phyloP scores from a whole-genome alignment of 352 stramenopile genomes.

The Globisporangium splendens region DNA sequence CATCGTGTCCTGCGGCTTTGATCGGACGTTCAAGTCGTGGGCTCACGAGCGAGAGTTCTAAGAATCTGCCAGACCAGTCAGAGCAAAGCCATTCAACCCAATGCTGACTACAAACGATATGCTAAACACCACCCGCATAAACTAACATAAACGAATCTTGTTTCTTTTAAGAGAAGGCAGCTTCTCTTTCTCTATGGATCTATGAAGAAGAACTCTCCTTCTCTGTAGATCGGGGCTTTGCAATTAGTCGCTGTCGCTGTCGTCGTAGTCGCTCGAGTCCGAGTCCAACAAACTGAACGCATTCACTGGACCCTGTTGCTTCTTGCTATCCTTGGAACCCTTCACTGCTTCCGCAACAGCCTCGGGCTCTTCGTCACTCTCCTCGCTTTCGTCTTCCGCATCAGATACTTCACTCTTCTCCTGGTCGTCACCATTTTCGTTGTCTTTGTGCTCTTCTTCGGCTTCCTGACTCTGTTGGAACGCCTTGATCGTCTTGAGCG shows the following conservation, averaged over 20 bases:
- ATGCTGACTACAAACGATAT: too few species aligned
- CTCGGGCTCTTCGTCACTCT: constrained; percentile 24
- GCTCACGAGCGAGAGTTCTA: constrained; percentile 89
- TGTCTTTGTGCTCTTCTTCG: constrained; percentile 15
- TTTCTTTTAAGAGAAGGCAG: background rate
- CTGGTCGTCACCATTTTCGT: constrained; percentile 15
- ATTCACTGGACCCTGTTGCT: constrained; percentile 36
- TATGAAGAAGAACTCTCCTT: background rate
- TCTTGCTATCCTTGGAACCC: background rate
- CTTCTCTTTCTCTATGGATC: background rate
- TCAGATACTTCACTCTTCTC: constrained; percentile 4
- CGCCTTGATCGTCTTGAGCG: constrained; percentile 29
- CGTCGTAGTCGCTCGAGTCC: constrained; percentile 84
- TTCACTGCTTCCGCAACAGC: constrained; percentile 19
- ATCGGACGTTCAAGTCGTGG: constrained; percentile 93
- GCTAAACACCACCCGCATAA: background rate
- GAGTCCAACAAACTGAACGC: constrained; percentile 81
- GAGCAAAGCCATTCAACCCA: too few species aligned
- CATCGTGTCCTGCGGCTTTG: constrained; percentile 87
- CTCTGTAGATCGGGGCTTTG: background rate
- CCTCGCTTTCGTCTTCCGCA: constrained; percentile 1
- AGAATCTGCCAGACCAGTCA: background rate
- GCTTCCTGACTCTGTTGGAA: constrained; percentile 29
- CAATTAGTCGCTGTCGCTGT: constrained; percentile 24
- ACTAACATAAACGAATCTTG: background rate